Percentiles rank a stretch among this genome's conserved stretches.
Evolutionary conservation across 202 grass and related monocot genomes (phyloP).

Genomic region (Zoysia matrella): DNA sequence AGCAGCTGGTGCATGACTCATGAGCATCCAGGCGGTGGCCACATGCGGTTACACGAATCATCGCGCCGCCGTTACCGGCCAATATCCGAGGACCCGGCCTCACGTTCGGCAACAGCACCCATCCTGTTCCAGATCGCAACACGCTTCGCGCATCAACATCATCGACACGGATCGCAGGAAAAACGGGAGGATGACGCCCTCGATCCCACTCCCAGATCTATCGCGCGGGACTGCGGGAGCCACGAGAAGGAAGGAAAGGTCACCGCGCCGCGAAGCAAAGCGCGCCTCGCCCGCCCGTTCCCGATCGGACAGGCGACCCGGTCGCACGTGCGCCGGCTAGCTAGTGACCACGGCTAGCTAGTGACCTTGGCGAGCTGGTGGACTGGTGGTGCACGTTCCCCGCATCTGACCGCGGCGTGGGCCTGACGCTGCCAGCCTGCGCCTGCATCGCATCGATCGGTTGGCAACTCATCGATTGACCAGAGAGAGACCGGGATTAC

Average conservation of each 20-base stretch:
- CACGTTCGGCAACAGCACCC: slow-evolving; percentile 12
- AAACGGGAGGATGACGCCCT: neutral
- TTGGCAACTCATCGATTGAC: neutral
- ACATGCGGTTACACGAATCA: slow-evolving; percentile 35
- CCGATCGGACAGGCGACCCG: slow-evolving; percentile 15
- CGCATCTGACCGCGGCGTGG: slow-evolving; percentile 46
- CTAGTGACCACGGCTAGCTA: no score
- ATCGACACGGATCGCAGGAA: neutral
- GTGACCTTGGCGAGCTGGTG: no score
- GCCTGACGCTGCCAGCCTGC: slow-evolving; percentile 31
- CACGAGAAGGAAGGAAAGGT: neutral
- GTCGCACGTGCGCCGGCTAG: slow-evolving; percentile 35
- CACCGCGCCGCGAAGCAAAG: slow-evolving; percentile 2
- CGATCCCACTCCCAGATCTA: slow-evolving; percentile 1
- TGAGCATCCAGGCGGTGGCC: neutral
- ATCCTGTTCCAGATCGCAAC: neutral
- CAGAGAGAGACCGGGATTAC: no score
- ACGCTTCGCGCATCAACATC: neutral
- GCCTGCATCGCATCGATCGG: neutral
- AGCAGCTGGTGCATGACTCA: neutral
- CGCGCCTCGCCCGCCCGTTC: neutral
- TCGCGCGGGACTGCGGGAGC: neutral
- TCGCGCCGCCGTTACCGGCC: neutral
- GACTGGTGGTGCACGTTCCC: slow-evolving; percentile 41
- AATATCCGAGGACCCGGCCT: slow-evolving; percentile 38